Base-by-base conservation (phyloP, 78 protist species). In the Speleostelium caveatum region DNA sequence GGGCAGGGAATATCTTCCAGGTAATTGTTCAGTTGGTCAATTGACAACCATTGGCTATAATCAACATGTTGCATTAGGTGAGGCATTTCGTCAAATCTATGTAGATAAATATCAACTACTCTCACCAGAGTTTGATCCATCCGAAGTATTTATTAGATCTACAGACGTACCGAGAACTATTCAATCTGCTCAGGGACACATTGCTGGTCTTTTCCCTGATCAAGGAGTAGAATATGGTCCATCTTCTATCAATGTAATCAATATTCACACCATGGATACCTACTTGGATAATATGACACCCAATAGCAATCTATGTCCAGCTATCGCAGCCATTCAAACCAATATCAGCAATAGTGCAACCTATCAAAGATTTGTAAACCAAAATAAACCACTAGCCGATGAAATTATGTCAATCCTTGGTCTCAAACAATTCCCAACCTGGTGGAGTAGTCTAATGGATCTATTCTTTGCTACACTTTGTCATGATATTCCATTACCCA, bases 21-120 rank as follows among this genome's bases (percentile, higher is more conserved):
- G 93, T 22, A 87, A 87, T 35, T 87, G 93, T 79, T 75, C 83
- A 35, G 30, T 39, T 42, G 93, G 93, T 26, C 93, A 87, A 65
- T 61, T 87, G 19, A 87, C 93, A 2, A 10, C 69, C 3, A 17
- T 87, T 3, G 93, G 93, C 2, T 87, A 32, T 22, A 14, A 3
- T 16, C 93, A 87, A 69, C 93, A 87, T 60, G 3, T 61, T 16
- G 22, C 30, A 33, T 26, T 87, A 2, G 93, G 93, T 35, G 17
- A 14, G 36, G 55, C 33, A 3, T 49, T 87, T 33, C 45, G 86
- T 39, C 49, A 73, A 63, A n/a, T 87, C 12, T 87, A 87, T 36
- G 93, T 72, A 26, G 56, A 87, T 22, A 59, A 72, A 36, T 74
- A 72, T 42, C 45, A 60, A 30, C 26, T 87, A n/a, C 28, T 87